Conservation (phyloP, 2,329 filamentous ascomycete species). For the Coleophoma eucalyptorum region DNA sequence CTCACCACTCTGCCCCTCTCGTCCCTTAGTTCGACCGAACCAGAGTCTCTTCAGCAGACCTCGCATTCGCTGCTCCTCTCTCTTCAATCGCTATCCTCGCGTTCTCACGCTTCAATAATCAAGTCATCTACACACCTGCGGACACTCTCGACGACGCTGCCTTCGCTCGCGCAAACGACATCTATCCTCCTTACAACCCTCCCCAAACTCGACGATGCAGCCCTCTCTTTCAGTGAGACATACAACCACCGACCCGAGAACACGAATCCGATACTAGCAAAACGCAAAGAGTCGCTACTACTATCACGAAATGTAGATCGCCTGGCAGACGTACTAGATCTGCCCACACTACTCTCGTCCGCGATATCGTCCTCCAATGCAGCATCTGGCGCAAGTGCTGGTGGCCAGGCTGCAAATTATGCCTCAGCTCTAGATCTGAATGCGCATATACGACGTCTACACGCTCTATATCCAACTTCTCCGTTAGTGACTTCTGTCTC, state of each 20-base stretch:
- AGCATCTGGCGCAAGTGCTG: conserved; percentile 30
- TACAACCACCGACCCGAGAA: conserved; percentile 74
- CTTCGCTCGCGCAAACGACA: conserved; percentile 61
- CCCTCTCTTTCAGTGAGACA: conserved; percentile 75
- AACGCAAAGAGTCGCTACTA: conserved; percentile 75
- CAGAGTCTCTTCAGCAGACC: conserved; percentile 73
- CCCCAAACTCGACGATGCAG: conserved; percentile 74
- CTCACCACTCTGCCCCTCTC: conserved; percentile 74
- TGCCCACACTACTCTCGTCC: conserved; percentile 80
- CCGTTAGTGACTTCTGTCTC: conserved; percentile 70
- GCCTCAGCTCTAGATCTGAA: conserved; percentile 87
- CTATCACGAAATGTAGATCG: conserved; percentile 85
- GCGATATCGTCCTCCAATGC: conserved; percentile 54
- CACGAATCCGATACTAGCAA: conserved; percentile 58
- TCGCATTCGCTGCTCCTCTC: conserved; percentile 79
- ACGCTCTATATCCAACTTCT: conserved; percentile 78
- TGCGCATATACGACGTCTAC: conserved; percentile 85
- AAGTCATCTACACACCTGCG: conserved; percentile 74
- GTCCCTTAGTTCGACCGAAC: conserved; percentile 70
- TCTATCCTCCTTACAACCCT: conserved; percentile 67
- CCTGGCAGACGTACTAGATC: conserved; percentile 84
- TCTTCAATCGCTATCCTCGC: conserved; percentile 83
- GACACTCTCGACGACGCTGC: conserved; percentile 70
- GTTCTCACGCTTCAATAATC: conserved; percentile 82
- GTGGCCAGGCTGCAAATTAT: conserved; percentile 62